phyloP scores from a whole-genome alignment of 2,329 filamentous ascomycete species.

The Monilinia laxa region DNA sequence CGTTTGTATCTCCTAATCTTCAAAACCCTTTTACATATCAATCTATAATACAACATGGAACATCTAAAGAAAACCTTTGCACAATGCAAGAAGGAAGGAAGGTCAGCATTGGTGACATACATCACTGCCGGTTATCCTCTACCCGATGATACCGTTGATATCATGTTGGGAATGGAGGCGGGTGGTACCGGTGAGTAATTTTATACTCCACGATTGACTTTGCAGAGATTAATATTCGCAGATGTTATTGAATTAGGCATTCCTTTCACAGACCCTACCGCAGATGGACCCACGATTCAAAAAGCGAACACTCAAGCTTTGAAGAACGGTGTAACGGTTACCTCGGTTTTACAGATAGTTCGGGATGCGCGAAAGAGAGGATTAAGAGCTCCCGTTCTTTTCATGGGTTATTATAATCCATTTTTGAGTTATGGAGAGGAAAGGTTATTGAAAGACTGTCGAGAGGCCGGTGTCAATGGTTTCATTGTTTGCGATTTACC shows the following conservation, averaged over 20 bases:
- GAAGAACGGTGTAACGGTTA: conserved; percentile 82
- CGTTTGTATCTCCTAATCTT: background rate
- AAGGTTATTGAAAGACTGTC: conserved; percentile 78
- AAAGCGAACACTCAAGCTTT: conserved; percentile 90
- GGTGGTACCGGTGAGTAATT: conserved; percentile 74
- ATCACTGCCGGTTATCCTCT: conserved; percentile 92
- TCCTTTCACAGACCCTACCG: conserved; percentile 97
- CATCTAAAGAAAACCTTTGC: conserved; percentile 56
- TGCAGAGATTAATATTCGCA: conserved; percentile 41
- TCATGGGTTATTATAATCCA: conserved; percentile 99
- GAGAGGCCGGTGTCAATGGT: conserved; percentile 82
- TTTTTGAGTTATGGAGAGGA: conserved; percentile 93
- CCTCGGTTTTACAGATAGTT: conserved; percentile 78
- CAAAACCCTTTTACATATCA: conserved; percentile 29
- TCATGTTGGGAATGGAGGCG: conserved; percentile 85
- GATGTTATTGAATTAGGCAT: conserved; percentile 95
- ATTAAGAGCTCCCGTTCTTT: conserved; percentile 76
- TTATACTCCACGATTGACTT: background rate
- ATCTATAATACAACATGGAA: conserved; percentile 41
- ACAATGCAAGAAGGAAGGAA: conserved; percentile 53
- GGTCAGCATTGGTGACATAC: conserved; percentile 81
- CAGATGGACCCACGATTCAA: conserved; percentile 96
- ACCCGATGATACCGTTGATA: conserved; percentile 75
- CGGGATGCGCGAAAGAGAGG: conserved; percentile 75
- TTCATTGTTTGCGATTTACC: conserved; percentile 97